A percentile compares a stretch with the other conserved stretches of the same genome.
These are phyloP conservation scores for Medicago ruthenica DNA, from an alignment of 306 rosid genomes.

Conservation along the genomic window DNA sequence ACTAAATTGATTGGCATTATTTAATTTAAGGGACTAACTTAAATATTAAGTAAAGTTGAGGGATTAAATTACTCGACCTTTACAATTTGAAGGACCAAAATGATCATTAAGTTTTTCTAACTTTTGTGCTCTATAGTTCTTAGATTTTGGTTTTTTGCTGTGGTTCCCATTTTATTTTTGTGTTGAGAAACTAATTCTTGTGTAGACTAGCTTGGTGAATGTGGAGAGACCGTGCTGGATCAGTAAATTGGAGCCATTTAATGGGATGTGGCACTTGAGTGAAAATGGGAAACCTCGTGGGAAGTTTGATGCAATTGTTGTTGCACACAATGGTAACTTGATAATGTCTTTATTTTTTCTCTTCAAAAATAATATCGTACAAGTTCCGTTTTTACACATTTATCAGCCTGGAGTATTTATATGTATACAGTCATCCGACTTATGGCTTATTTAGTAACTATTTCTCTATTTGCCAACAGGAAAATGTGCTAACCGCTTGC, in stretches of 20 bases:
- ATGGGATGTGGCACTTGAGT: slow-evolving; percentile 95
- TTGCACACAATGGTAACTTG: slow-evolving; percentile 86
- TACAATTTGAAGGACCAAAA: background rate
- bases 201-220: slow-evolving; percentile 71
- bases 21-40: background rate
- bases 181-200: slow-evolving; percentile 40
- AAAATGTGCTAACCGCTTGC: slow-evolving; percentile 96
- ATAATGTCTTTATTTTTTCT: slow-evolving; percentile 4
- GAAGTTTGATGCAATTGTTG: slow-evolving; percentile 81
- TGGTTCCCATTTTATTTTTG: slow-evolving; percentile 20
- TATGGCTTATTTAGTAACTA: slow-evolving; percentile 32
- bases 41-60: too few species aligned
- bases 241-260: slow-evolving; percentile 88
- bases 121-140: background rate
- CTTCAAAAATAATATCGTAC: background rate
- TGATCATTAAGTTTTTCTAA: background rate
- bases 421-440: background rate
- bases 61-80: background rate
- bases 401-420: background rate
- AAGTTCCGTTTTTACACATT: background rate
- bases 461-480: slow-evolving; percentile 56
- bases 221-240: slow-evolving; percentile 91
- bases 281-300: slow-evolving; percentile 91
- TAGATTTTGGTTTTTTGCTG: slow-evolving; percentile 33
- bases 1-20: background rate